Base-by-base conservation (phyloP, 2,329 filamentous ascomycete species). In the Fusarium oxysporum region DNA sequence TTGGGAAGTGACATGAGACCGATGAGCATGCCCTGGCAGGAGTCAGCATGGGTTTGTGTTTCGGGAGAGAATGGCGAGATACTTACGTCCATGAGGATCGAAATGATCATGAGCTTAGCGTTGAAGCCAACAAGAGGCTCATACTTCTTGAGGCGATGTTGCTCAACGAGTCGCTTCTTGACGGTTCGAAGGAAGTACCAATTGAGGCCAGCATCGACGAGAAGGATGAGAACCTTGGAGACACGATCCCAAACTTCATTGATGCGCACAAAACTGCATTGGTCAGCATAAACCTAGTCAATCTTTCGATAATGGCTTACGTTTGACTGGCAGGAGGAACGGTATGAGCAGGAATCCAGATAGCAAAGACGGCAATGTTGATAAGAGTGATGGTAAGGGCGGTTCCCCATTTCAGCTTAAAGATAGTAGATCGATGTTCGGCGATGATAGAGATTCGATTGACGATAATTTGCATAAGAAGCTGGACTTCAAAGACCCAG, bases 391-490 rank as follows among this genome's bases (percentile, higher is more conserved):
- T 86, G 6, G 85, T 21, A 1, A 78, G 43, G 1, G 85, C 81
- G 1, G 84, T 84, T 2, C 81, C 81, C 84, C 84, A 87, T 79
- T 88, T 88, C 33, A 89, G 70, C 19, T 73, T 78, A 0, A 56
- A 32, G 11, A 85, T 81, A 4, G 81, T 83, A 1, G 73, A 77
- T 30, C 78, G 79, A 47, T 83, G 79, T 19, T 85, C 82, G 17
- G 84, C 81, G 40, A 89, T 84, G 43, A 89, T 82, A 0, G 83
- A 81, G 28, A 88, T 85, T 59, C 87, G 83, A 71, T 88, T 89
- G 76, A 88, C 85, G 70, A 89, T 87, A 51, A 89, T 88, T 71
- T 88, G 86, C 79, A 88, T 83, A 4, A 88, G 73, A 4, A 87
- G 78, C 66, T 88, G 87, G 19, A 88, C 83, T 65, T 86, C 79